Base-by-base conservation (phyloP, 345 rosid species). In the Eucalyptus coolabah region DNA sequence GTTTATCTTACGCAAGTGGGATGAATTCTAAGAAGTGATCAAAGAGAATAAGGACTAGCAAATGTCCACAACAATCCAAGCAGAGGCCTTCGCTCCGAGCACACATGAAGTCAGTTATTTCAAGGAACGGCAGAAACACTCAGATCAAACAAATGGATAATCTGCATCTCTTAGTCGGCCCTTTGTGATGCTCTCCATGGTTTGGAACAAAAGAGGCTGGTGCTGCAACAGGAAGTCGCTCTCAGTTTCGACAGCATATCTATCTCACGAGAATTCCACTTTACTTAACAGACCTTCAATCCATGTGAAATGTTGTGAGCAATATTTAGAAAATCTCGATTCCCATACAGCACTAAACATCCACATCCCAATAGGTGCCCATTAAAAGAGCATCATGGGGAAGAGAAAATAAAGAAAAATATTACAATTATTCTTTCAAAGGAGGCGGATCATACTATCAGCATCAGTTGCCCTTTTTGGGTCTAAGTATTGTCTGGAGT, bases 231-330 rank as follows among this genome's bases (percentile, higher is more conserved):
- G 54, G n/a, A 32, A 80, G 87, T 60, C 50, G 82, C 9, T 63
- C 26, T 77, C 37, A 90, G 32, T 21, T 42, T 16, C 14, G 42
- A 4, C 50, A 0, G 26, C 49, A 14, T 49, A 50, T n/a, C 90
- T 60, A 34, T 67, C 40, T 67, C 80, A 69, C 13, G 24, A 69
- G 44, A 5, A 34, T 40, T 21, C 37, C 42, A 18, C 44, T 69
- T 17, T 32, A 69, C 87, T 24, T 37, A 69, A 87, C 93, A 53
- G 86, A 98, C 99, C 99, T 98, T 97, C 88, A 96, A 94, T 40
- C 99, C 99, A 93, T 99, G 98, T 88, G 99, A 98, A 98, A 95
- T 97, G 93, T 96, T 96, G 65, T 95, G 97, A 86, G 99, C 99
- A 93, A 98, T 98, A 92, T 96, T 95, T 86, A 97, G 89, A 89